Conservation (phyloP, 2,329 filamentous ascomycete genomes). For the Trichothecium roseum region DNA sequence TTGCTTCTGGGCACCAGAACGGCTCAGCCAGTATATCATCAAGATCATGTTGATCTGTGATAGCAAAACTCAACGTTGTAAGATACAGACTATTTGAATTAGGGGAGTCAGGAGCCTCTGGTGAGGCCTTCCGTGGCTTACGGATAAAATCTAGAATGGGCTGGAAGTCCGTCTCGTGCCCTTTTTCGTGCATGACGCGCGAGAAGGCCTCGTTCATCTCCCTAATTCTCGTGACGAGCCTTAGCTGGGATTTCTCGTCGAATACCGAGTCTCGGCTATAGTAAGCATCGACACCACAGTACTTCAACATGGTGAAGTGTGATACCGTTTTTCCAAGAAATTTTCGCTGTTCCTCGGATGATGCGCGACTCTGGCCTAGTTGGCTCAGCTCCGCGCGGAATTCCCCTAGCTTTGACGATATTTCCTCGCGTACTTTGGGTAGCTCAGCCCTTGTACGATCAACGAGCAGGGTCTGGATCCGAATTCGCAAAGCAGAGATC, state of each 20-base stretch:
- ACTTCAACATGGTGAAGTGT: constrained; percentile 11
- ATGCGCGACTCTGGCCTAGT: constrained; percentile 20
- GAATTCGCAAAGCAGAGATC: constrained; percentile 20
- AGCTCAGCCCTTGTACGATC: constrained; percentile 28
- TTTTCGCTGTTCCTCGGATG: constrained; percentile 18
- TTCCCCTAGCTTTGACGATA: constrained; percentile 8
- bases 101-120: too few species aligned
- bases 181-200: constrained; percentile 12
- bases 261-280: constrained; percentile 23
- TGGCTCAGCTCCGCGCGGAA: constrained; percentile 9
- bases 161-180: constrained; percentile 9
- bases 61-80: too few species aligned
- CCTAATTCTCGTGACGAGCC: constrained; percentile 26
- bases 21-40: too few species aligned
- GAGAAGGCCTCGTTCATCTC: constrained; percentile 26
- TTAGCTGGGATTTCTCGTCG: constrained; percentile 11
- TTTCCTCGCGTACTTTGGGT: constrained; percentile 22
- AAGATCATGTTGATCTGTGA: not conserved
- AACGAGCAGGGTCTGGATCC: constrained; percentile 25
- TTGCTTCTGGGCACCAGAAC: too few species aligned
- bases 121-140: too few species aligned
- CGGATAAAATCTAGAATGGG: too few species aligned
- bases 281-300: constrained; percentile 5
- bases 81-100: too few species aligned
- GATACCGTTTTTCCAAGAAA: constrained; percentile 16